These are phyloP conservation scores for Rutidosis leptorrhynchoides DNA, from an alignment of 129 eudicot genomes.

Conservation along the genomic window DNA sequence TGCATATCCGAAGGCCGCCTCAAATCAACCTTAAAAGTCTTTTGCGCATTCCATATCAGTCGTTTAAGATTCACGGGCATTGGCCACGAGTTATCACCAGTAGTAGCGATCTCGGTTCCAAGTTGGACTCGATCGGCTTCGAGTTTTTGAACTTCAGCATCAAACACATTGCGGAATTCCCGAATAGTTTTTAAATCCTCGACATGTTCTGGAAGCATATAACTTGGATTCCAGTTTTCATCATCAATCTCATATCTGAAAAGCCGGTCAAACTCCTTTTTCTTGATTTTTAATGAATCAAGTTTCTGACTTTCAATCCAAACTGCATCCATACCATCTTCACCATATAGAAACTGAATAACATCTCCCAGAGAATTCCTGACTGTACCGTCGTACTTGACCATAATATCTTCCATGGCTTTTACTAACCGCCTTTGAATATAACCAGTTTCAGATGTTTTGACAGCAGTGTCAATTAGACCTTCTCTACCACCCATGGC, in stretches of 20 bases:
- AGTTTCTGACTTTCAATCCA: conserved; percentile 93
- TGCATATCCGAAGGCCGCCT: conserved; percentile 93
- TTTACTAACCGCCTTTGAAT: conserved; percentile 89
- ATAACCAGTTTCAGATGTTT: conserved; percentile 97
- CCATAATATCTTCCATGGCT: conserved; percentile 99
- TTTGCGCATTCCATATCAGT: conserved; percentile 83
- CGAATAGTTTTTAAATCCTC: conserved; percentile 82
- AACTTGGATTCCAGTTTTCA: conserved; percentile 78
- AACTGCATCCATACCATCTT: conserved; percentile 99
- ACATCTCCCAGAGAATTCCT: conserved; percentile 96
- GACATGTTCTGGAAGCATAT: conserved; percentile 76
- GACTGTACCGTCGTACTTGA: conserved; percentile 93
- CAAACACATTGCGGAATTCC: conserved; percentile 90
- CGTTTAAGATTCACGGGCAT: conserved; percentile 90
- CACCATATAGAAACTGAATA: conserved; percentile 96
- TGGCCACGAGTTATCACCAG: conserved; percentile 95
- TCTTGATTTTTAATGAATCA: conserved; percentile 78
- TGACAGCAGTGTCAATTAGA: conserved; percentile 91
- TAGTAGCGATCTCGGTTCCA: conserved; percentile 87
- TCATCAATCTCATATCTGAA: conserved; percentile 74
- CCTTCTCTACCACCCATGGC: conserved; percentile 99
- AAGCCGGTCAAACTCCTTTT: conserved; percentile 53
- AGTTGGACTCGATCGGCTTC: conserved; percentile 86
- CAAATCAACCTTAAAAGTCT: conserved; percentile 77
- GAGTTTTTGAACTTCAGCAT: conserved; percentile 90